phyloP scores from a whole-genome alignment of 352 stramenopile species.

The Phytopythium cucurbitacearum region DNA sequence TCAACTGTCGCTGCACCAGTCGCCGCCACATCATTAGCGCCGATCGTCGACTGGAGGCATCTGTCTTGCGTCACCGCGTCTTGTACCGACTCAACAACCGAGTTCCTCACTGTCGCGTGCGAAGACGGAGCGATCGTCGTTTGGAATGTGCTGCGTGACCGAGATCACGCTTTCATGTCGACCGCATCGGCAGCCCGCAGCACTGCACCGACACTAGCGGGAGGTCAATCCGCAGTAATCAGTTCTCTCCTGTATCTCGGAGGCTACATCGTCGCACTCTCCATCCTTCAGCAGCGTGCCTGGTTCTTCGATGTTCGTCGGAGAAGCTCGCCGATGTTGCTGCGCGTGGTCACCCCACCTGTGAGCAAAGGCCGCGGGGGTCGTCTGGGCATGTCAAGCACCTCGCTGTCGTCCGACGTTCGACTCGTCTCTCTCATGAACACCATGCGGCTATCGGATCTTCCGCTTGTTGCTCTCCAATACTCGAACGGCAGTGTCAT shows the following conservation, averaged over 20 bases:
- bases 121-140: constrained; percentile 38
- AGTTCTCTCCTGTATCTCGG: constrained; percentile 16
- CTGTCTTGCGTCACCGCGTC: constrained; percentile 33
- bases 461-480: constrained; percentile 34
- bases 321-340: constrained; percentile 14
- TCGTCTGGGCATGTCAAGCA: not conserved
- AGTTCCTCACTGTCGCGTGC: constrained; percentile 44
- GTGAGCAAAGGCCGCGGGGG: constrained; percentile 5
- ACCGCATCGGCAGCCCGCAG: not conserved
- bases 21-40: not conserved
- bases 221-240: constrained; percentile 1
- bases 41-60: constrained; percentile 24
- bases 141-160: constrained; percentile 49
- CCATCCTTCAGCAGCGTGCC: constrained; percentile 23
- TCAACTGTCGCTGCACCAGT: no score
- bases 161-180: constrained; percentile 29
- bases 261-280: constrained; percentile 33
- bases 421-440: constrained; percentile 16
- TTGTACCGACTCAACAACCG: constrained; percentile 32
- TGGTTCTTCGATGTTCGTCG: constrained; percentile 42
- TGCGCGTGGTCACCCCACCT: constrained; percentile 26
- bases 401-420: constrained; percentile 1
- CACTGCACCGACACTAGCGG: not conserved
- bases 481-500: constrained; percentile 46
- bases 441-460: constrained; percentile 13